These are phyloP conservation scores for Malassezia caprae DNA, from an alignment of 1,284 basidiomycete species.

Conservation along the genomic window DNA sequence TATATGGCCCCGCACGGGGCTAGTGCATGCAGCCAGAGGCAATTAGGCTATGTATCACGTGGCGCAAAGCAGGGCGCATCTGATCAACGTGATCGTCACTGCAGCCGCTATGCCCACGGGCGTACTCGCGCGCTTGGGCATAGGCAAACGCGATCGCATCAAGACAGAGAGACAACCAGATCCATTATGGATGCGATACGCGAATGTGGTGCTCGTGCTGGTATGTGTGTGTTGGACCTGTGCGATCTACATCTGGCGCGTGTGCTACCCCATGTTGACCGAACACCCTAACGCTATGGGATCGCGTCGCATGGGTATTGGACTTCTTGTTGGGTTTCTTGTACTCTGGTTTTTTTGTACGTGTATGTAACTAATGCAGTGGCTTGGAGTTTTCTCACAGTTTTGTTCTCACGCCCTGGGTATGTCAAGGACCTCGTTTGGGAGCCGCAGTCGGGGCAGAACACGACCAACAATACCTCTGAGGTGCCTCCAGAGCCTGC, in stretches of 20 bases:
- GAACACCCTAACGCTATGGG: conserved; percentile 15
- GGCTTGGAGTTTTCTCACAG: conserved; percentile 34
- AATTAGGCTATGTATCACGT: not conserved
- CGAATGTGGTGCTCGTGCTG: not conserved
- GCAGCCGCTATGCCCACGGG: not conserved
- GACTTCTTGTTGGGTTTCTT: conserved; percentile 29
- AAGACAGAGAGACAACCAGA: not conserved
- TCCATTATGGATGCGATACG: conserved; percentile 3
- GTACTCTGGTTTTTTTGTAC: conserved; percentile 31
- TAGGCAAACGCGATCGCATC: not conserved
- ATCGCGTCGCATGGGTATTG: conserved; percentile 23
- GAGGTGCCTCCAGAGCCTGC: not conserved
- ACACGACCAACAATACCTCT: not conserved
- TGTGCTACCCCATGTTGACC: conserved; percentile 16
- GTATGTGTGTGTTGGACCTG: conserved; percentile 8
- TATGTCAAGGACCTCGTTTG: conserved; percentile 26
- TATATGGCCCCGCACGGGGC: not conserved
- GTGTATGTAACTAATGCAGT: conserved; percentile 3
- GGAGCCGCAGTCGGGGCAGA: not conserved
- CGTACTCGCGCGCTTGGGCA: conserved; percentile 4
- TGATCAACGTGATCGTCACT: not conserved
- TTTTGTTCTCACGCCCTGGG: conserved; percentile 33
- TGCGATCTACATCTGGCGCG: conserved; percentile 16
- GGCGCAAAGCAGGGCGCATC: not conserved
- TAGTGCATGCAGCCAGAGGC: not conserved